Evolutionary conservation across 208 protist genomes (phyloP), one percentile per base, ranked within the genome.

Genomic region (Wallacemonas rigidus): DNA sequence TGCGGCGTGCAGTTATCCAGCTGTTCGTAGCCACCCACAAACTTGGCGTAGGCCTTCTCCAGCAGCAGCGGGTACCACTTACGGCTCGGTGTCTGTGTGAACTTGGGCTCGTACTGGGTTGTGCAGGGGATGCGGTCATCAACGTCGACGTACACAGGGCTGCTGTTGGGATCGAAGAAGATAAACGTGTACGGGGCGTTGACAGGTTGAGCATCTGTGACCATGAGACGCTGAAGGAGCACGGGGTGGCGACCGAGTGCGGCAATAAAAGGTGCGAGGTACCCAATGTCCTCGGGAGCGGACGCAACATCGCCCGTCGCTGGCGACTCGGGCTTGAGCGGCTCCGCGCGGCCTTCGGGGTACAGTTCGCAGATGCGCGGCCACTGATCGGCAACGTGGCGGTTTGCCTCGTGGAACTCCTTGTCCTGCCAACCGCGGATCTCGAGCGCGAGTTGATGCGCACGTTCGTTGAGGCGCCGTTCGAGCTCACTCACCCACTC

Each of bases 11-110:
- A 95, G 71, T 92, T 89, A 68, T 89, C 80, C 35, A 97, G 72
- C 51, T 81, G 72, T 43, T 85, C 80, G 80, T 95, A 97, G 40
- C 89, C 88, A 64, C 91, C 89, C 12, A 95, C 84, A 77, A 97
- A 95, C 82, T 97, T 97, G 8, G 93, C 93, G 67, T 97, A 97
- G 14, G 93, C 93, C 79, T 97, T 97, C 80, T 97, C 91, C 58
- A 97, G 77, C 51, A 97, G 75, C 48, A 95, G 70, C 40, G 93
- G 91, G 47, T 85, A 97, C 86, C 86, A 92, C 67, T 77, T 57
- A 26, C 73, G 85, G 15, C 73, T 72, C 12, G 88, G 81, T 9
- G 85, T 75, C 45, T 81, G 86, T 45, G 80, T 72, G 67, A 92
- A 95, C 77, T 88, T 85, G 39, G 91, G 86, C 70, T 82, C 67